Conservation (phyloP, 495 filamentous ascomycete genomes). For the Penicillium verhagenii region DNA sequence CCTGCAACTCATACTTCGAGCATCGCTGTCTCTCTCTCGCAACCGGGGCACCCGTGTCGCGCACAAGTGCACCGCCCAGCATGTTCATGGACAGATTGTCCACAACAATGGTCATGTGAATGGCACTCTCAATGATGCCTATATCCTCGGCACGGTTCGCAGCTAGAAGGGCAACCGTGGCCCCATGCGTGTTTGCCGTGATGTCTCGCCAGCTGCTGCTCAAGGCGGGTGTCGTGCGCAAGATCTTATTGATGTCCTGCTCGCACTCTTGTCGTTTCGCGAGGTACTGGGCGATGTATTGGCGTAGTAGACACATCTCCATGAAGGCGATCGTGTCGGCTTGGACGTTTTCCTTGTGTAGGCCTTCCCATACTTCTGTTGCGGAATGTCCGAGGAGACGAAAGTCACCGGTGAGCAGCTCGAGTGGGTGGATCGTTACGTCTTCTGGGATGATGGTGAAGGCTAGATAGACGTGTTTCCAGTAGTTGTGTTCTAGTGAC, state of each 20-base stretch:
- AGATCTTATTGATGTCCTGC: neutral
- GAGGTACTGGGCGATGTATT: neutral
- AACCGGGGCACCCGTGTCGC: neutral
- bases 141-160: neutral
- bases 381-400: neutral
- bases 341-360: neutral
- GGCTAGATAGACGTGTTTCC: neutral
- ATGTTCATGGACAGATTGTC: neutral
- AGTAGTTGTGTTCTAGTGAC: neutral
- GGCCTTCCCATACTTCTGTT: neutral
- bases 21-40: neutral
- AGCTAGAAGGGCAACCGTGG: neutral
- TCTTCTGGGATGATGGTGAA: neutral
- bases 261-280: neutral
- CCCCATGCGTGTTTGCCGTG: neutral
- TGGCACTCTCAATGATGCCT: neutral
- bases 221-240: neutral
- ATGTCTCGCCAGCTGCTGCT: neutral
- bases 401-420: neutral
- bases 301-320: neutral
- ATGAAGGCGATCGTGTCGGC: neutral
- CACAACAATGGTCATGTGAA: neutral
- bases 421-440: neutral
- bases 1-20: neutral
- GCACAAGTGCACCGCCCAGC: neutral